Evolutionary conservation across 2,329 filamentous ascomycete species (phyloP).

Genomic region (Calonectria henricotiae): DNA sequence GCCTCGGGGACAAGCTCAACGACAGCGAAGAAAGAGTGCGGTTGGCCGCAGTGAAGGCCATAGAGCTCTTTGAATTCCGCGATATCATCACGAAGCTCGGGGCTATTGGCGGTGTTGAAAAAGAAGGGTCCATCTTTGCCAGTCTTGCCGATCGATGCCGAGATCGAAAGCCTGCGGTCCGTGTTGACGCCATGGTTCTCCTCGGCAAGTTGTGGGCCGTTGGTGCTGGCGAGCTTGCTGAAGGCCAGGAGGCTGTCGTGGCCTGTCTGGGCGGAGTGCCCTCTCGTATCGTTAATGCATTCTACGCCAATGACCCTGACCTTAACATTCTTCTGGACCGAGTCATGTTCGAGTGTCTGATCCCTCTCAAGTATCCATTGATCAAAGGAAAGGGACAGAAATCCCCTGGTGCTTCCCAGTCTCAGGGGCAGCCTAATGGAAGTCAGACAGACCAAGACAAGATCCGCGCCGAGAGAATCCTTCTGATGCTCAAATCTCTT

Average conservation of each 20-base stretch:
- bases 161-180: slow-evolving; percentile 86
- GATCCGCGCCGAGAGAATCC: slow-evolving; percentile 86
- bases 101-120: slow-evolving; percentile 80
- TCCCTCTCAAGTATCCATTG: slow-evolving; percentile 91
- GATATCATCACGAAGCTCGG: slow-evolving; percentile 89
- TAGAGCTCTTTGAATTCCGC: slow-evolving; percentile 85
- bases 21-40: slow-evolving; percentile 95
- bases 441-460: slow-evolving; percentile 79
- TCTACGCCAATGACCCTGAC: slow-evolving; percentile 91
- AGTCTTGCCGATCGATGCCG: slow-evolving; percentile 91
- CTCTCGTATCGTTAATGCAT: slow-evolving; percentile 87
- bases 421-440: slow-evolving; percentile 60
- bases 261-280: slow-evolving; percentile 87
- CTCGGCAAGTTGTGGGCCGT: slow-evolving; percentile 95
- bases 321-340: slow-evolving; percentile 88
- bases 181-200: slow-evolving; percentile 88
- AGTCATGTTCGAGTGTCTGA: slow-evolving; percentile 87
- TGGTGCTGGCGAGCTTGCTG: slow-evolving; percentile 87
- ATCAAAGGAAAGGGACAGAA: slow-evolving; percentile 75
- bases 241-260: slow-evolving; percentile 83
- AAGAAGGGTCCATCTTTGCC: slow-evolving; percentile 83
- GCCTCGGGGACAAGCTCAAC: slow-evolving; percentile 84
- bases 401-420: slow-evolving; percentile 71
- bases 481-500: slow-evolving; percentile 85
- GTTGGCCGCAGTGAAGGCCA: slow-evolving; percentile 87